Evolutionary conservation across 2,329 filamentous ascomycete species (phyloP).

Genomic region (Ceratocystiopsis sp.): DNA sequence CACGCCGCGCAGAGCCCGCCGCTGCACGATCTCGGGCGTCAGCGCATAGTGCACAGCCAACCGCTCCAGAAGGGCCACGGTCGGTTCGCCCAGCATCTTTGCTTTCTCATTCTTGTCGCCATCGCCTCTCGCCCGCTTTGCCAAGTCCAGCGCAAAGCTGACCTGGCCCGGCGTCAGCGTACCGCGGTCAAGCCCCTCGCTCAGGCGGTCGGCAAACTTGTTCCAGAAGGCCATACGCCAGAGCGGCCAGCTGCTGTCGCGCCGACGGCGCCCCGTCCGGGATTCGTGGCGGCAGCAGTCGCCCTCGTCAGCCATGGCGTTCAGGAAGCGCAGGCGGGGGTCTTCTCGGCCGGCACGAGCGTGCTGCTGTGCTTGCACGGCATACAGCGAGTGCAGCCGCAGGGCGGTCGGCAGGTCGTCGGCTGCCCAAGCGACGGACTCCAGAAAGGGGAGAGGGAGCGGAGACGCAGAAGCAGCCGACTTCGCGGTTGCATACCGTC

Average conservation of each 20-base stretch:
- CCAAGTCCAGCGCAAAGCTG: constrained; percentile 4
- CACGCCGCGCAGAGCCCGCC: constrained; percentile 16
- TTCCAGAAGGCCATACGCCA: constrained; percentile 13
- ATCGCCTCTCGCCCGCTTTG: not conserved
- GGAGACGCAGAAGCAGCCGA: not conserved
- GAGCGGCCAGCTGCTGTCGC: not conserved
- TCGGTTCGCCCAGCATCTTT: constrained; percentile 2
- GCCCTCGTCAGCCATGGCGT: not conserved
- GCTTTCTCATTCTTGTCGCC: no score
- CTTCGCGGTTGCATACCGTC: not conserved
- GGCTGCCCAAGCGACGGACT: constrained; percentile 11
- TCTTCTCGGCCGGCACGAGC: no score
- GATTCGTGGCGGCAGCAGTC: not conserved
- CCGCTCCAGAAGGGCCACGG: constrained; percentile 10
- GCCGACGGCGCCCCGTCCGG: no score
- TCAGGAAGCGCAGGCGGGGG: no score
- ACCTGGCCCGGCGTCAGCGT: constrained; percentile 3
- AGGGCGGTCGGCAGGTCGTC: constrained; percentile 9
- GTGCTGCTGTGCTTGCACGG: no score
- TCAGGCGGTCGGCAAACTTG: constrained; percentile 8
- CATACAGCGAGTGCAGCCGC: constrained; percentile 9
- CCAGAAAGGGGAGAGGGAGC: constrained; percentile 11
- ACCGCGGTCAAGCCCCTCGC: constrained; percentile 1
- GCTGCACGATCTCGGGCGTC: constrained; percentile 8
- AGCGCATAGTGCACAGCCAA: constrained; percentile 9